Percentiles rank a stretch among this genome's conserved stretches.
phyloP scores from a whole-genome alignment of 257 asterid species.

The Nicotiana paniculata region DNA sequence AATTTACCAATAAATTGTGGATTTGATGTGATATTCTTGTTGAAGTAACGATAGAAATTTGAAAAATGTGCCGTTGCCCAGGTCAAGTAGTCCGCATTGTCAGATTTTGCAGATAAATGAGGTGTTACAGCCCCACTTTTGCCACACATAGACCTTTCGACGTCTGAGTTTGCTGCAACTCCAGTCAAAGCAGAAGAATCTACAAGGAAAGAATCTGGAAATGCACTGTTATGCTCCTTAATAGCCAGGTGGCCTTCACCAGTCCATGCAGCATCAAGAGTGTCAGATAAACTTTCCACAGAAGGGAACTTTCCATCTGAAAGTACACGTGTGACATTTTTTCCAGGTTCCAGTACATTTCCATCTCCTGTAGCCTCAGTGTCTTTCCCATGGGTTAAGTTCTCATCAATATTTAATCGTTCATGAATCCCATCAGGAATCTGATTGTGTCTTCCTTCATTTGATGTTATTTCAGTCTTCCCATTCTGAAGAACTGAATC shows the following conservation, averaged over 20 bases:
- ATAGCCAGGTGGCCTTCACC: constrained; percentile 41
- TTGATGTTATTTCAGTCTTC: constrained; percentile 29
- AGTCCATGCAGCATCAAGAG: constrained; percentile 93
- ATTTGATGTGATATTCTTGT: constrained; percentile 47
- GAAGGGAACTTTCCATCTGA: constrained; percentile 62
- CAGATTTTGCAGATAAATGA: constrained; percentile 43
- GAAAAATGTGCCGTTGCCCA: constrained; percentile 69
- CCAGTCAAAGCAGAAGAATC: constrained; percentile 3
- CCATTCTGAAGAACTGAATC: constrained; percentile 49
- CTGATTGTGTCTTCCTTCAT: constrained; percentile 30
- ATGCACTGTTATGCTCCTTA: constrained; percentile 1
- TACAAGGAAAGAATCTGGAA: neutral
- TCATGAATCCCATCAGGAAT: constrained; percentile 29
- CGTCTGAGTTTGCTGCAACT: neutral
- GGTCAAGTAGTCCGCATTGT: constrained; percentile 44
- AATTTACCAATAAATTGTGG: constrained; percentile 49
- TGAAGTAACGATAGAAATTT: constrained; percentile 58
- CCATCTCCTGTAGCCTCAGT: constrained; percentile 23
- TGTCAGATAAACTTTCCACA: constrained; percentile 49
- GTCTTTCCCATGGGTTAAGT: constrained; percentile 24
- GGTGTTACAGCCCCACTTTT: constrained; percentile 26
- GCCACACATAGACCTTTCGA: constrained; percentile 13
- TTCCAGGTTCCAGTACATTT: constrained; percentile 24
- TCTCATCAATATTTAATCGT: constrained; percentile 23
- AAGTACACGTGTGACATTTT: constrained; percentile 45